Percentiles rank a stretch among this genome's conserved stretches.
Conservation (phyloP, 2,329 filamentous ascomycete species). For the Parastagonospora avenae region DNA sequence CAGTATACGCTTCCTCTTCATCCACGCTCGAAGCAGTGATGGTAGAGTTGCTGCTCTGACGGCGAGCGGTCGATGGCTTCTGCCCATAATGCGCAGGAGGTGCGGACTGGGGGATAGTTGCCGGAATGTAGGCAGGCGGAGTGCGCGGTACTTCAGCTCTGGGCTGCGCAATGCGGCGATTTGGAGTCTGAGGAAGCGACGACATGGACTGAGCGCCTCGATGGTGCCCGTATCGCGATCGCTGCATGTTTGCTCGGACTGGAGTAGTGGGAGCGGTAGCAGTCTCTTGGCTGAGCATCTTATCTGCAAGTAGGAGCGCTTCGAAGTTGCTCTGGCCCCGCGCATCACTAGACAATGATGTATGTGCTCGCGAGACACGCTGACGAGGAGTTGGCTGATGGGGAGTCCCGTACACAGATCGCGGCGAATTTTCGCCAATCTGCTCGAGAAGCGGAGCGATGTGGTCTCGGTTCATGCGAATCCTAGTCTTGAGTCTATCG, state of each 20-base stretch:
- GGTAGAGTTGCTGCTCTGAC: slow-evolving; percentile 71
- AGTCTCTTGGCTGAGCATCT: slow-evolving; percentile 78
- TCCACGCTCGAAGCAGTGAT: slow-evolving; percentile 49
- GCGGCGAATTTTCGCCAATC: slow-evolving; percentile 70
- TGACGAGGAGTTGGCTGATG: slow-evolving; percentile 55
- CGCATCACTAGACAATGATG: slow-evolving; percentile 53
- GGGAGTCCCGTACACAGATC: slow-evolving; percentile 59
- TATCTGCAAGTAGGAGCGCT: slow-evolving; percentile 73
- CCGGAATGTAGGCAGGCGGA: slow-evolving; percentile 40
- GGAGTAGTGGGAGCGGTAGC: slow-evolving; percentile 77
- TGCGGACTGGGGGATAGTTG: slow-evolving; percentile 48
- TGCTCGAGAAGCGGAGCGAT: slow-evolving; percentile 62
- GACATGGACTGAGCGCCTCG: slow-evolving; percentile 83
- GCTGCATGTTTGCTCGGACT: slow-evolving; percentile 53
- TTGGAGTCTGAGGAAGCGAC: slow-evolving; percentile 79
- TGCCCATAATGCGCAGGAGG: slow-evolving; percentile 43
- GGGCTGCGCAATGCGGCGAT: slow-evolving; percentile 61
- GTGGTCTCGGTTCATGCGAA: slow-evolving; percentile 87
- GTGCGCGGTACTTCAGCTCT: slow-evolving; percentile 62
- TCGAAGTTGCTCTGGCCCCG: slow-evolving; percentile 71
- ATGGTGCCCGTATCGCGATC: slow-evolving; percentile 66
- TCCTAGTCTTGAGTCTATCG: slow-evolving; percentile 76
- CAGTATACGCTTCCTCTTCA: slow-evolving; percentile 58
- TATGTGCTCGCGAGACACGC: slow-evolving; percentile 32
- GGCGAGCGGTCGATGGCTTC: slow-evolving; percentile 48